Evolutionary conservation across 495 filamentous ascomycete species (phyloP).

Genomic region (Thozetella sp.): DNA sequence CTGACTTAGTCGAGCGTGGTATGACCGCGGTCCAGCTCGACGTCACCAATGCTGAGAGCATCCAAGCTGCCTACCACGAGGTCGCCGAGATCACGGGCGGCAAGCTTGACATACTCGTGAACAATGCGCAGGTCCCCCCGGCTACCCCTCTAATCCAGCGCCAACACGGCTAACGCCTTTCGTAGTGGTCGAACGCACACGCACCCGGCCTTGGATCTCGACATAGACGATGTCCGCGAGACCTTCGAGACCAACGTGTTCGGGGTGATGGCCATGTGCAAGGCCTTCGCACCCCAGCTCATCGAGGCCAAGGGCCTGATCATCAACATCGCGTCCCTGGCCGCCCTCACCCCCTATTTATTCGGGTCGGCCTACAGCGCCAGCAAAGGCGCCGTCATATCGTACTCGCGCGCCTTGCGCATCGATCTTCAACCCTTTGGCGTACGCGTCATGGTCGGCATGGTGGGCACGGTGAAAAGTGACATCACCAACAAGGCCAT

Average conservation of each 20-base stretch:
- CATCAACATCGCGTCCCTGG: conserved; percentile 55
- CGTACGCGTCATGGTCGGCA: conserved; percentile 54
- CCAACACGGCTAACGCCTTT: background rate
- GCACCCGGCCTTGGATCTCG: conserved; percentile 54
- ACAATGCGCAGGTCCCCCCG: conserved; percentile 57
- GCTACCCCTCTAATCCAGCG: background rate
- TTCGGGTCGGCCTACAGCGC: conserved; percentile 55
- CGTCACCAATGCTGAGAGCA: conserved; percentile 51
- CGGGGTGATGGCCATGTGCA: conserved; percentile 53
- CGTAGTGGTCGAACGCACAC: conserved; percentile 50
- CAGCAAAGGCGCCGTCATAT: conserved; percentile 52
- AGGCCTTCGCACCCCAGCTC: conserved; percentile 55
- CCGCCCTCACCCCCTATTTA: conserved; percentile 43
- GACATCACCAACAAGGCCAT: conserved; percentile 39
- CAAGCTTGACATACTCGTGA: conserved; percentile 65
- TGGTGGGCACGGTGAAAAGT: conserved; percentile 50
- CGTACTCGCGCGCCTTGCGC: conserved; percentile 52
- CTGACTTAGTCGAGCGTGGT: conserved; percentile 43
- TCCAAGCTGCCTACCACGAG: conserved; percentile 44
- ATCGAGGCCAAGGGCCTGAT: conserved; percentile 54
- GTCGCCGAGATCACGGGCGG: conserved; percentile 55
- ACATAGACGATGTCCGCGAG: conserved; percentile 47
- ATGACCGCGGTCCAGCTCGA: conserved; percentile 50
- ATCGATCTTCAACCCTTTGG: conserved; percentile 56
- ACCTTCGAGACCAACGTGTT: conserved; percentile 69